phyloP scores from a whole-genome alignment of 495 filamentous ascomycete genomes.

The Friedmanniomyces simplex region DNA sequence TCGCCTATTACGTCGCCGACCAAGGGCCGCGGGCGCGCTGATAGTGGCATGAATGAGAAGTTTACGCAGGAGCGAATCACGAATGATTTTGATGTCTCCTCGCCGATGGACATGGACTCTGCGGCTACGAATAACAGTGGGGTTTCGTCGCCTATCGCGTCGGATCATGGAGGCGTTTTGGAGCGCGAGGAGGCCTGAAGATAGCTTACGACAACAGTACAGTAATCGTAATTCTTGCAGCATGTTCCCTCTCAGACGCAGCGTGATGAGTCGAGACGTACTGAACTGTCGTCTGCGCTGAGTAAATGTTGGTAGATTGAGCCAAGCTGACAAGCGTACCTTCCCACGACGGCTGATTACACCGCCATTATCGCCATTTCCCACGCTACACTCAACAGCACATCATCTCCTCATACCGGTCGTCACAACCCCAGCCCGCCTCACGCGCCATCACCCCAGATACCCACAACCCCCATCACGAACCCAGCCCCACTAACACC shows the following conservation, averaged over 20 bases:
- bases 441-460: conserved; percentile 69
- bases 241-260: no score
- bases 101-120: neutral
- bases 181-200: neutral
- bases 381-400: neutral
- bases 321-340: neutral
- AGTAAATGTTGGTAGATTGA: neutral
- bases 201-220: no score
- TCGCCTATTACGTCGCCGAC: neutral
- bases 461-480: conserved; percentile 64
- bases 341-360: neutral
- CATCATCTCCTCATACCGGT: neutral
- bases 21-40: neutral
- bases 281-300: neutral
- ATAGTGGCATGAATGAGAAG: neutral
- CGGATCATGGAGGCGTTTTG: neutral
- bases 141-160: neutral
- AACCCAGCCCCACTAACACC: conserved; percentile 57
- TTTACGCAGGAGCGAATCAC: neutral
- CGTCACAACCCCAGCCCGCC: neutral
- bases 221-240: no score
- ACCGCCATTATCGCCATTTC: neutral
- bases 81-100: neutral
- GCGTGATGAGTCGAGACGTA: no score
- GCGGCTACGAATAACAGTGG: neutral